Evolutionary conservation across 768 basidiomycete genomes (phyloP), one percentile per base, ranked within the genome.

Genomic region (Tremella fuciformis): DNA sequence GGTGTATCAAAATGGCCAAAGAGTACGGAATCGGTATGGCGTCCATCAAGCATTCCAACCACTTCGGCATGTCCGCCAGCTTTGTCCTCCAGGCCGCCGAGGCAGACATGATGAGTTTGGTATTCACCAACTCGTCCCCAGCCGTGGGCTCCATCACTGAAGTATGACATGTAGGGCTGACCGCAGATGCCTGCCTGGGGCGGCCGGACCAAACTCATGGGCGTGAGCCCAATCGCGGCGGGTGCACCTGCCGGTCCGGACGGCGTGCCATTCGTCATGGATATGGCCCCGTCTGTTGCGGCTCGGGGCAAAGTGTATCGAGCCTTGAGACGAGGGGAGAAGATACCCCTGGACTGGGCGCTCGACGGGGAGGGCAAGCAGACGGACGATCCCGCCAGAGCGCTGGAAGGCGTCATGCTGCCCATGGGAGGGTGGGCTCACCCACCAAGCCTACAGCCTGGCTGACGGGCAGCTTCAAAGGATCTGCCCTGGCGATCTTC

Each of bases 51-150:
- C 49, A 50, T n/a, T 50, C 49, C 9, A 50, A 50, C 21, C 49
- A 50, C n/a, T 50, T 50, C 26, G 49, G 49, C 49, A 50, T 50
- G 49, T 24, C 22, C 8, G 49, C 49, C 16, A 50, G 49, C 26
- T 50, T 50, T 25, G 49, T 50, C 22, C 19, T 50, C 13, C 49
- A 50, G 21, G 49, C 49, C 11, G 26, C 19, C 13, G 21, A n/a
- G 18, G 21, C 19, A 1, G 49, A 29, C 26, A 50, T 50, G 49
- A 50, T 50, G 49, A 22, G 21, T 29, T 22, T 50, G 16, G 49
- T 29, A 11, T 50, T 50, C 25, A 29, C 49, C 49, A 50, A 6
- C 21, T 50, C 42, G 42, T 46, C 49, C 18, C 19, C 49, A 21
- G 49, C 6, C 6, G 42, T 46, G 22, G 3, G 42, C 16, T 15